Percentiles rank a stretch among this genome's conserved stretches.
Evolutionary conservation across 257 asterid genomes (phyloP).

Genomic region (Misopates orontium): DNA sequence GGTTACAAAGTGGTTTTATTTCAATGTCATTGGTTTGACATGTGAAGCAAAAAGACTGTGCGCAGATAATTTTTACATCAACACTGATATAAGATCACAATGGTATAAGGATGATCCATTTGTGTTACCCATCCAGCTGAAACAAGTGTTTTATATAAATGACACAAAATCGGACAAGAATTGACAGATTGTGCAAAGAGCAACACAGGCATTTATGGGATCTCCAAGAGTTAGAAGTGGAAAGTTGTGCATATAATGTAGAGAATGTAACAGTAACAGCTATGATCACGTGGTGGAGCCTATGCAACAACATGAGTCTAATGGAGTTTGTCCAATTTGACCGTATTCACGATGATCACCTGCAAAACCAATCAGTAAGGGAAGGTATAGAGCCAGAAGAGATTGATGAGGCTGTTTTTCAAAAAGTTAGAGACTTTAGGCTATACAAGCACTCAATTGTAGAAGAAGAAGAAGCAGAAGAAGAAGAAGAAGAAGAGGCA

Average conservation of each 20-base stretch:
- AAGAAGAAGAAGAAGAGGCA: too few relatives aligned
- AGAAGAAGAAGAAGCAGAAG: too few relatives aligned
- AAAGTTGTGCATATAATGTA: not conserved
- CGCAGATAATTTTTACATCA: not conserved
- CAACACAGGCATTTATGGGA: slow-evolving; percentile 14
- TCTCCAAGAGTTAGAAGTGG: slow-evolving; percentile 12
- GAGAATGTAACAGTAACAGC: not conserved
- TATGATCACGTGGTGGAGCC: not conserved
- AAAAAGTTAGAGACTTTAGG: too few relatives aligned
- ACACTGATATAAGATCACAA: not conserved
- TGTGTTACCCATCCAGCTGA: not conserved
- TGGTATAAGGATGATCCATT: slow-evolving; percentile 20
- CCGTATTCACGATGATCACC: too few relatives aligned
- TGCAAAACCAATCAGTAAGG: too few relatives aligned
- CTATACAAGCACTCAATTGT: too few relatives aligned
- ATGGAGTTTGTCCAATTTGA: not conserved
- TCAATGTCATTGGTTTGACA: slow-evolving; percentile 10
- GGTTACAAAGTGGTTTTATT: not conserved
- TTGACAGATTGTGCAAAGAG: slow-evolving; percentile 14
- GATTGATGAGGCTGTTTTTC: too few relatives aligned
- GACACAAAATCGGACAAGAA: not conserved
- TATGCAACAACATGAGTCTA: not conserved
- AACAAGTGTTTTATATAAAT: too few relatives aligned
- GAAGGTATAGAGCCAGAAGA: too few relatives aligned
- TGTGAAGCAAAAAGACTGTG: not conserved